A percentile compares a stretch with the other conserved stretches of the same genome.
Conservation (phyloP, 2,329 filamentous ascomycete genomes). For the Aspergillus japonicus region DNA sequence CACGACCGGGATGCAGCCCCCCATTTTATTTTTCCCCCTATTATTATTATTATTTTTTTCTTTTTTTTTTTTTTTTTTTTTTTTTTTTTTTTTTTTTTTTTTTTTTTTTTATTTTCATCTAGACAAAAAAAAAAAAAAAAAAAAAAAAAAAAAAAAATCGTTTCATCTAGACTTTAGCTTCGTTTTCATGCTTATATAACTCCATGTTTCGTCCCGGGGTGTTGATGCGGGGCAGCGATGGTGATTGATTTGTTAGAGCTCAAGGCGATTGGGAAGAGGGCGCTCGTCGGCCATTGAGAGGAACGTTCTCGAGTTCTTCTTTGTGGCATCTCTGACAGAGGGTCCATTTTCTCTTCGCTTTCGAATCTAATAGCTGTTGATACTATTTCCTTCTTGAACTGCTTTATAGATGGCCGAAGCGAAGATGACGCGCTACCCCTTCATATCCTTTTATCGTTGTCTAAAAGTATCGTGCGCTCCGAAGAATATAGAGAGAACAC, state of each 20-base stretch:
- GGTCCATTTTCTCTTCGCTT: background rate
- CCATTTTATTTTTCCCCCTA: background rate
- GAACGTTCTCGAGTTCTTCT: background rate
- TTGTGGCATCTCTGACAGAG: too few relatives aligned
- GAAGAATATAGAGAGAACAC: background rate
- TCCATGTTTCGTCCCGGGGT: background rate
- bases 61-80: too few relatives aligned
- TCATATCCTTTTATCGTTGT: background rate
- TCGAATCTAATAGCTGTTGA: background rate
- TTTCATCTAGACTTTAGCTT: background rate
- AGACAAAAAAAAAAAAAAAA: too few relatives aligned
- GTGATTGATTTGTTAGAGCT: constrained; percentile 1
- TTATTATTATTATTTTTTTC: background rate
- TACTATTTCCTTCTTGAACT: background rate
- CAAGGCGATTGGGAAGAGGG: background rate
- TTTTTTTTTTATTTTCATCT: too few relatives aligned
- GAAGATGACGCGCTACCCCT: background rate
- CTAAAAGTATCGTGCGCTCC: background rate
- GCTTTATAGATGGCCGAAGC: constrained; percentile 4
- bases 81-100: too few relatives aligned
- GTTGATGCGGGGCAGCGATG: background rate
- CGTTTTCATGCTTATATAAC: constrained; percentile 2
- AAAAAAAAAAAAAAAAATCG: too few relatives aligned
- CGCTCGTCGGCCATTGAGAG: background rate
- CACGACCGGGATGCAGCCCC: background rate